phyloP scores from a whole-genome alignment of 208 protist genomes.

The Leishmania turanica region DNA sequence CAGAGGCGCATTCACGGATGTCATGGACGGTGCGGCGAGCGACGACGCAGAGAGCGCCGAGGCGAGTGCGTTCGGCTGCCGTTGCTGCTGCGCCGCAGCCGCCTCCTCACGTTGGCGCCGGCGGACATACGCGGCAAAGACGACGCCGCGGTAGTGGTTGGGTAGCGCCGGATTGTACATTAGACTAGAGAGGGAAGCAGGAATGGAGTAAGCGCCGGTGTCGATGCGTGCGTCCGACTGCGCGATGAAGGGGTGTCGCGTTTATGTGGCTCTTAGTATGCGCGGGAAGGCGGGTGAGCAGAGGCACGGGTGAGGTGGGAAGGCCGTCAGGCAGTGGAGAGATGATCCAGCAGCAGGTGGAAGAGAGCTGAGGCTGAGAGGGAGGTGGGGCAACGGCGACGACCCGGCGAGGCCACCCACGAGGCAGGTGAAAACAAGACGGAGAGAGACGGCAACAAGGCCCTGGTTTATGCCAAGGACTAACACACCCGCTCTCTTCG shows the following conservation, averaged over 20 bases:
- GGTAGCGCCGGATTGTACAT: slow-evolving; percentile 63
- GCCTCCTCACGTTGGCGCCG: slow-evolving; percentile 32
- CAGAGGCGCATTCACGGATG: background rate
- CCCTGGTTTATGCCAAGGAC: background rate
- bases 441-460: background rate
- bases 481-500: background rate
- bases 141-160: slow-evolving; percentile 58
- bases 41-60: slow-evolving; percentile 22
- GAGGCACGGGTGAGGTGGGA: background rate
- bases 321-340: background rate
- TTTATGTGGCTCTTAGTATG: background rate
- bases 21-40: background rate
- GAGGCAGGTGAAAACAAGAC: background rate
- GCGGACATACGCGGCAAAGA: slow-evolving; percentile 42
- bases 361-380: background rate
- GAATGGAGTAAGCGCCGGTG: background rate
- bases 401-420: background rate
- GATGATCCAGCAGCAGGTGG: background rate
- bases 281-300: background rate
- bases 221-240: too few relatives aligned
- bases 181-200: background rate
- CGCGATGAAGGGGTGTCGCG: background rate
- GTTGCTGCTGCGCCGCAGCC: slow-evolving; percentile 7
- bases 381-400: background rate
- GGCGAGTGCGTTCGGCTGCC: slow-evolving; percentile 31